Evolutionary conservation across 371 early-diverging fungal species (phyloP), one percentile per base, ranked within the genome.

Genomic region (Homolaphlyctis polyrhiza): DNA sequence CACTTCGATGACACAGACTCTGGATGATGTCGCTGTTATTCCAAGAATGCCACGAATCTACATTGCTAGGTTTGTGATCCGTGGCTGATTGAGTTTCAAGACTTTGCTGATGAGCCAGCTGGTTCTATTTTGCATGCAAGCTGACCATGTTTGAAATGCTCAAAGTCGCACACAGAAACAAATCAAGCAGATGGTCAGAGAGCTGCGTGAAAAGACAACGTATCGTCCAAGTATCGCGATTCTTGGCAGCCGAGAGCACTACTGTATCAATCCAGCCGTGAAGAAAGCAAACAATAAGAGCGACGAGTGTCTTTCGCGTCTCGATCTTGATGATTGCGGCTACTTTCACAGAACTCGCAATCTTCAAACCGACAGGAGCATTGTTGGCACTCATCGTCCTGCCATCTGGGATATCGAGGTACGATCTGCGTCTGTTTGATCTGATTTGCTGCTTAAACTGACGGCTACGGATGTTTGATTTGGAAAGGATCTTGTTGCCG

Each of bases 401-500:
- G 55, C 28, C 4, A n/a, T 74, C 35, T 74, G 71, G 70, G 82
- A 82, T 66, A 83, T 85, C 49, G 86, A 85, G 60, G 71, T 55
- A 5, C 21, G 47, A 2, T 52, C 28, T 8, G 62, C 77, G 11
- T 14, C 8, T 51, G 52, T 21, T 51, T 51, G 32, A 39, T 39
- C 8, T 39, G 11, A 39, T 18, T 39, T 39, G 18, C 39, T 18
- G 11, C 18, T 11, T 39, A 18, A 39, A 39, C 39, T 11, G 18
- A 39, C 39, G 39, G 39, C 11, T 39, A 18, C 39, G 11, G 8
- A 39, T 39, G 39, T 47, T n/a, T 18, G 47, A 3, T 25, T 3
- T 47, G 47, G 8, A 3, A 5, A 55, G 55, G 55, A 81, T 39
- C 35, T 81, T 16, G 60, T 54, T 4, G 47, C 29, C 1, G 30